Evolutionary conservation across 1,284 basidiomycete genomes (phyloP), one percentile per base, ranked within the genome.

Genomic region (Ustilago trichophora): DNA sequence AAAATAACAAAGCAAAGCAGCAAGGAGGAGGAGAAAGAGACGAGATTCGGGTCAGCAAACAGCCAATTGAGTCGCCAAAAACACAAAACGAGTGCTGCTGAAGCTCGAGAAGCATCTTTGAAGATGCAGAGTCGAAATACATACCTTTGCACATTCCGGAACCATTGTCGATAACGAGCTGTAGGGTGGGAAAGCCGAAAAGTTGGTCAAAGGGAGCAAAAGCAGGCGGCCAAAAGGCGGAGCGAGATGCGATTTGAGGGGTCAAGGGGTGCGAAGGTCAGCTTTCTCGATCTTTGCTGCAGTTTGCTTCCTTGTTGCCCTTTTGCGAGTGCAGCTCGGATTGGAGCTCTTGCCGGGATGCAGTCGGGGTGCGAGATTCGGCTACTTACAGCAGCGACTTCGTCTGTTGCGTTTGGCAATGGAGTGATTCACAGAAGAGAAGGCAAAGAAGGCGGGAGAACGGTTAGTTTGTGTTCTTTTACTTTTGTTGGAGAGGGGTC

Each of bases 131-230:
- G 25, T 9, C n/a, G 16, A n/a, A n/a, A 44, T 26, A 47, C 72
- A 35, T 60, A 75, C 73, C 75, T 67, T 81, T 81, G 76, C 79
- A 81, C 79, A 81, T 81, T 51, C 79, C 79, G 51, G 79, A 79
- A 68, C 79, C 79, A 76, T 81, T 81, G 78, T 81, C 79, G 64
- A 81, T 79, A 63, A 81, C 79, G 70, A 81, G 79, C 76, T 78
- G 42, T 54, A 32, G 29, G 25, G 22, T 16, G 21, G 13, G 11
- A 22, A 26, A 35, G 21, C 36, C 11, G 37, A n/a, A 27, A 27
- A 27, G 24, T 34, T 5, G 44, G 8, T 46, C 36, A 38, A 34
- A 37, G 22, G 41, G 22, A 7, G 58, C 31, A 26, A 9, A 27
- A 18, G 9, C 25, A 32, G n/a, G 25, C 31, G 25, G 8, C 11